Conservation (phyloP, 768 basidiomycete species). For the Phanerochaete sordida region DNA sequence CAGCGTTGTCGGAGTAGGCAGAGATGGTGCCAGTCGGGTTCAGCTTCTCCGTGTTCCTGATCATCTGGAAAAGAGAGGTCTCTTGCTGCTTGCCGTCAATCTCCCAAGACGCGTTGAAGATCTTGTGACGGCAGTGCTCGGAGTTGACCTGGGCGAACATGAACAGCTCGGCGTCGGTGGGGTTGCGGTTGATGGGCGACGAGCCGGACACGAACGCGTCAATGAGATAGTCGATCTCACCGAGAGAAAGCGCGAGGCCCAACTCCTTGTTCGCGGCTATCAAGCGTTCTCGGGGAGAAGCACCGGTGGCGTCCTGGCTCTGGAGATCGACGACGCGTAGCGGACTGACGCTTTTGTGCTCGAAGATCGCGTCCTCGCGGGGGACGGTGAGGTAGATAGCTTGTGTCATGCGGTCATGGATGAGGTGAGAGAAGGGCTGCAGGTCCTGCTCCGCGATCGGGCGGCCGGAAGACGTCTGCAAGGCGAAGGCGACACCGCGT, state of each 20-base stretch:
- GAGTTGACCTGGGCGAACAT: constrained; percentile 99
- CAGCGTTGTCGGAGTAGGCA: constrained; percentile 97
- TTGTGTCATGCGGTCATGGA: constrained; percentile 99
- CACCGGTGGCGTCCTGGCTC: constrained; percentile 23
- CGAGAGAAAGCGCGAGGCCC: constrained; percentile 84
- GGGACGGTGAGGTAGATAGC: constrained; percentile 59
- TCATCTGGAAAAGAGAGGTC: constrained; percentile 91
- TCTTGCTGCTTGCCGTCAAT: constrained; percentile 68
- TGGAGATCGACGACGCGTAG: constrained; percentile 69
- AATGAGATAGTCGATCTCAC: constrained; percentile 92
- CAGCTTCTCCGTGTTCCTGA: constrained; percentile 88
- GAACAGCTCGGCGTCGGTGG: constrained; percentile 97
- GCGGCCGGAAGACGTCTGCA: constrained; percentile 43
- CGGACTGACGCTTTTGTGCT: constrained; percentile 59
- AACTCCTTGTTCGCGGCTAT: constrained; percentile 75
- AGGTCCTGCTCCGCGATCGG: constrained; percentile 45
- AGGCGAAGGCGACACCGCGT: constrained; percentile 70
- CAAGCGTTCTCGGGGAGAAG: constrained; percentile 59
- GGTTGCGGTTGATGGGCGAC: constrained; percentile 70
- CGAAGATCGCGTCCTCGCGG: constrained; percentile 51
- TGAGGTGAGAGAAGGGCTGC: constrained; percentile 55
- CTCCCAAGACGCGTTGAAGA: constrained; percentile 97
- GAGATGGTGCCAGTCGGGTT: constrained; percentile 80
- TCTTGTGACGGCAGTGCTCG: constrained; percentile 99
- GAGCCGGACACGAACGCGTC: constrained; percentile 79